Base-by-base conservation (phyloP, 805 yeast species). In the Ogataea populi-albae region DNA sequence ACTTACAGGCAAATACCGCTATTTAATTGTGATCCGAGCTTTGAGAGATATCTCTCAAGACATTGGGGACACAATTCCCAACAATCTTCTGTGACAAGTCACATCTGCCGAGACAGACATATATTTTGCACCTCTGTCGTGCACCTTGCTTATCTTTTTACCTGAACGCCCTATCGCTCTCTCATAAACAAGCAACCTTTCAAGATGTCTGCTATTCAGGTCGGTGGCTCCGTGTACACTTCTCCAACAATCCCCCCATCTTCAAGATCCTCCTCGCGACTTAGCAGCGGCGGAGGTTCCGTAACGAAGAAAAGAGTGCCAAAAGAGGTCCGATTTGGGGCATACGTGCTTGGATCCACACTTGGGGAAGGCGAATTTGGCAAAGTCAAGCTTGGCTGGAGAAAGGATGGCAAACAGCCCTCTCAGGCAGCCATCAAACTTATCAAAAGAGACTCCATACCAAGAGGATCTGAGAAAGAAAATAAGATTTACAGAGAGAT, bases 331-430 rank as follows among this genome's bases (percentile, higher is more conserved):
- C 73, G 95, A 25, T 89, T 93, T 57, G 98, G 98, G 17, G 79
- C 86, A 10, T 93, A 89, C 54, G 76, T 86, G 16, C 71, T 93
- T 6, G 98, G 98, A 3, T 81, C 95, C 10, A 91, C 98, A 1
- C 66, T 93, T 10, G 98, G 98, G 22, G 96, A 93, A 64, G 98
- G 98, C 32, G 98, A 93, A 57, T 93, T 93, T 61, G 98, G 98
- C 40, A 91, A 93, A 61, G 98, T 93, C 40, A 93, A 91, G 59
- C 69, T 93, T 16, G 98, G 97, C 10, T 91, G 97, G 97, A 72
- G 95, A 41, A 86, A 85, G 57, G 89, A 80, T 50, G 88, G 87
- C 14, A 65, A 77, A 54, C 76, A 78, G 40, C 82, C 87, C 3
- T 74, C 82, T 24, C 94, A 88, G 63, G 95, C 87, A 8, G 98